phyloP scores from a whole-genome alignment of 805 yeast species.

The Yamadazyma insecticola region DNA sequence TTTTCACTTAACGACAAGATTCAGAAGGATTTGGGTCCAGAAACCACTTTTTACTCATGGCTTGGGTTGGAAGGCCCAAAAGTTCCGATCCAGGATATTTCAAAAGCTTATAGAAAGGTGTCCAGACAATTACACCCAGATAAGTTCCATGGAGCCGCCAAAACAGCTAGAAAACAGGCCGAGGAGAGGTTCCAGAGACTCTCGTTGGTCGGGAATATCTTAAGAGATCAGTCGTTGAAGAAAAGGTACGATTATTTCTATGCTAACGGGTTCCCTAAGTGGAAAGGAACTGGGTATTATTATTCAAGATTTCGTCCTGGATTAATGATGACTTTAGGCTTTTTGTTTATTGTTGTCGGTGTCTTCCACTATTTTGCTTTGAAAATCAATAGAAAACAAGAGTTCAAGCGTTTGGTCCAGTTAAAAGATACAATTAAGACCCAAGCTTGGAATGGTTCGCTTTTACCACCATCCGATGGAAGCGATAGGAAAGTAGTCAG shows the following conservation, averaged over 20 bases:
- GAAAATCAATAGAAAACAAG: constrained; percentile 50
- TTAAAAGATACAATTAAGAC: constrained; percentile 49
- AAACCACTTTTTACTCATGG: constrained; percentile 66
- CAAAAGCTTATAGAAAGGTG: constrained; percentile 63
- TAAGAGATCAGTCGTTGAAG: constrained; percentile 50
- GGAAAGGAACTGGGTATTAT: constrained; percentile 64
- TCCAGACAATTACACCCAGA: constrained; percentile 85
- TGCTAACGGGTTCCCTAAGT: constrained; percentile 79
- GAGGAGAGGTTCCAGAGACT: constrained; percentile 74
- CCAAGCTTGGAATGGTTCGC: constrained; percentile 53
- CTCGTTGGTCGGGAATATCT: constrained; percentile 68
- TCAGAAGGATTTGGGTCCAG: constrained; percentile 56
- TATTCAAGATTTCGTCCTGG: constrained; percentile 71
- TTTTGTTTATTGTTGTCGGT: constrained; percentile 49
- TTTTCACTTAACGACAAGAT: constrained; percentile 67
- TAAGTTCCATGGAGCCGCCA: constrained; percentile 38
- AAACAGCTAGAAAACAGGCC: constrained; percentile 41
- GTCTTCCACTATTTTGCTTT: constrained; percentile 56
- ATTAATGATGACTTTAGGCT: constrained; percentile 42
- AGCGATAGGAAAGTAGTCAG: constrained; percentile 40
- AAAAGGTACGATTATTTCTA: constrained; percentile 82
- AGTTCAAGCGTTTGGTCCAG: constrained; percentile 49
- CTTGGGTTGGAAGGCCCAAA: constrained; percentile 45
- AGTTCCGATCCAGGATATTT: constrained; percentile 50
- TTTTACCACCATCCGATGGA: constrained; percentile 47